Evolutionary conservation across 2,329 filamentous ascomycete genomes (phyloP), one percentile per base, ranked within the genome.

Genomic region (Colletotrichum neosansevieriae): DNA sequence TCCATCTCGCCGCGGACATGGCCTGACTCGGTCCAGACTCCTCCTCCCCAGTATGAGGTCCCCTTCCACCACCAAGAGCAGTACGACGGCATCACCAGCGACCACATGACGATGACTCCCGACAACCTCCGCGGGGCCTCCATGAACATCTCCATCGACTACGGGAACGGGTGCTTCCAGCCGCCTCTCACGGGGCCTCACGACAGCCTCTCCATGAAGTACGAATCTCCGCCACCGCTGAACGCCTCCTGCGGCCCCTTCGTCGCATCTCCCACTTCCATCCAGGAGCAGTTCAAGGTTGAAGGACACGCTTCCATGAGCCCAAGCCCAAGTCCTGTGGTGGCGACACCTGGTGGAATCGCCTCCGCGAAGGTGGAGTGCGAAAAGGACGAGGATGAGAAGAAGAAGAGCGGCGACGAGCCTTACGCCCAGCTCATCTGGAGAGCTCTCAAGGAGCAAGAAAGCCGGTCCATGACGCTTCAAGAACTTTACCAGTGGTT

Each of bases 401-500:
- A 40, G 51, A 29, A 36, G 7, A 32, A 21, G 40, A 47, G n/a
- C 44, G 19, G 15, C 29, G 86, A 89, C 21, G 86, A 88, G 67
- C 92, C 94, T 1, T 98, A 98, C 75, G 94, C 95, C 0, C 86
- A 92, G 74, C 86, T 97, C 15, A 93, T 98, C 70, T 92, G 91
- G 75, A 83, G 85, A 58, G 94, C 94, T 1, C 86, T 98, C 19
- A 87, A 90, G 81, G 88, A 88, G 72, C 86, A 86, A 0, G 87
- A 89, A 0, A 82, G 84, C 5, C 86, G 91, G 70, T 89, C 88
- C 21, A 92, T 98, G 88, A 88, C 91, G 2, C 84, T 98, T 12
- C 90, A 94, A 73, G 91, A 97, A 61, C 92, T 98, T 65, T 98
- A 98, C 79, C 85, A 91, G 65, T 98, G 95, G 94, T 97, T 98